These are phyloP conservation scores for Stachybotrys chlorohalonatus DNA, from an alignment of 2,329 filamentous ascomycete species.

Conservation along the genomic window DNA sequence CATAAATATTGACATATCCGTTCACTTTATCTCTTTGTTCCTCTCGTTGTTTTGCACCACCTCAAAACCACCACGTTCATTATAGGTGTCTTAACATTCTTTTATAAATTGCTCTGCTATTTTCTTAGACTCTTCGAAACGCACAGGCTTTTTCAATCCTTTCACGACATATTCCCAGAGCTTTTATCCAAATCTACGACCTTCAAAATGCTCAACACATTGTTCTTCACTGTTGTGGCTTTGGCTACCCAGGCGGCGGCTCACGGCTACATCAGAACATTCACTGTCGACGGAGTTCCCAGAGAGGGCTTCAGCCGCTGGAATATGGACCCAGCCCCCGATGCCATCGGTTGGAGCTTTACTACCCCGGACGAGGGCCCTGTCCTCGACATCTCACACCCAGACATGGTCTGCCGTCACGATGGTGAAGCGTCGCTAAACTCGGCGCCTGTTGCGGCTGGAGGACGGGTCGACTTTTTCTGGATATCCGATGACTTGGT, in stretches of 20 bases:
- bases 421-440: slow-evolving; percentile 23
- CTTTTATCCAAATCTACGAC: not conserved
- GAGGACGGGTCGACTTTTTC: slow-evolving; percentile 26
- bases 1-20: not conserved
- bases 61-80: too few species aligned
- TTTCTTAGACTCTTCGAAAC: too few species aligned
- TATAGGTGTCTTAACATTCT: too few species aligned
- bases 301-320: slow-evolving; percentile 19
- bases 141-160: too few species aligned
- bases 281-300: slow-evolving; percentile 20
- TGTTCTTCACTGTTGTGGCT: slow-evolving; percentile 3
- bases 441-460: slow-evolving; percentile 26
- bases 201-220: slow-evolving; percentile 8
- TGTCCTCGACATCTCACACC: slow-evolving; percentile 27
- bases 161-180: too few species aligned
- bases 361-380: slow-evolving; percentile 38
- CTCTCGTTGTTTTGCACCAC: not conserved
- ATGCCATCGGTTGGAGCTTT: slow-evolving; percentile 27
- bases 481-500: slow-evolving; percentile 24
- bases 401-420: slow-evolving; percentile 36
- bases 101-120: too few species aligned
- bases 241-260: slow-evolving; percentile 12
- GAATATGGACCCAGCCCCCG: slow-evolving; percentile 21
- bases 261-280: slow-evolving; percentile 13
- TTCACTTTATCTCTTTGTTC: not conserved